Conservation (phyloP, 192 early-diverging fungal species). For the Cladochytrium replicatum region DNA sequence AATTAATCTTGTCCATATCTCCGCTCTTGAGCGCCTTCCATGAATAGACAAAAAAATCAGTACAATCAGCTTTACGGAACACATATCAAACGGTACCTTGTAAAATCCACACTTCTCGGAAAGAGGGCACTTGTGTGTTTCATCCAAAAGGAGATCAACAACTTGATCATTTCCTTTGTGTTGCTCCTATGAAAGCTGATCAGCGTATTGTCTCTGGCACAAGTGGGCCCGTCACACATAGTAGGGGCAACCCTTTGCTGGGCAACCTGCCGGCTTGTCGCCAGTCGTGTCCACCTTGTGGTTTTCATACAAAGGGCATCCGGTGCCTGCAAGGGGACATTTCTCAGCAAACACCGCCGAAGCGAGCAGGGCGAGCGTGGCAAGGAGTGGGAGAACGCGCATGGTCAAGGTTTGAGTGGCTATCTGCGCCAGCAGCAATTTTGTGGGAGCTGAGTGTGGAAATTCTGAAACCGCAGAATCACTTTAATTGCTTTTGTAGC, state of each 20-base stretch:
- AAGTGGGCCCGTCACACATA: neutral
- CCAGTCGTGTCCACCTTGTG: neutral
- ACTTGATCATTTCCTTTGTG: neutral
- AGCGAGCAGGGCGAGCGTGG: too few species aligned
- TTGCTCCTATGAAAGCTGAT: neutral
- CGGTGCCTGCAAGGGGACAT: neutral
- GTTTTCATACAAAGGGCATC: neutral
- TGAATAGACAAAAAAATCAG: neutral
- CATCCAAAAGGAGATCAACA: neutral
- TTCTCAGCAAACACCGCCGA: too few species aligned
- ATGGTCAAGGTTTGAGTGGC: too few species aligned
- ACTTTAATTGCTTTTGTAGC: too few species aligned
- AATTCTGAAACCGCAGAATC: too few species aligned
- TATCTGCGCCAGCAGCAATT: too few species aligned
- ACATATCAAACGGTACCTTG: neutral
- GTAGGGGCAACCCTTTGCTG: neutral
- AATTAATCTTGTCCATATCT: neutral
- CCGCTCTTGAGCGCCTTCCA: neutral
- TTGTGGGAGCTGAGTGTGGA: too few species aligned
- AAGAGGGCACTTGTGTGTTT: neutral
- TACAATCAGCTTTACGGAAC: neutral
- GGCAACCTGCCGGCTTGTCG: neutral
- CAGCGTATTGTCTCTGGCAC: neutral
- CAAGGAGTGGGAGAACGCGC: too few species aligned
- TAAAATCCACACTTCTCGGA: neutral